Evolutionary conservation across 345 rosid genomes (phyloP).

Genomic region (Lepidium didymum): DNA sequence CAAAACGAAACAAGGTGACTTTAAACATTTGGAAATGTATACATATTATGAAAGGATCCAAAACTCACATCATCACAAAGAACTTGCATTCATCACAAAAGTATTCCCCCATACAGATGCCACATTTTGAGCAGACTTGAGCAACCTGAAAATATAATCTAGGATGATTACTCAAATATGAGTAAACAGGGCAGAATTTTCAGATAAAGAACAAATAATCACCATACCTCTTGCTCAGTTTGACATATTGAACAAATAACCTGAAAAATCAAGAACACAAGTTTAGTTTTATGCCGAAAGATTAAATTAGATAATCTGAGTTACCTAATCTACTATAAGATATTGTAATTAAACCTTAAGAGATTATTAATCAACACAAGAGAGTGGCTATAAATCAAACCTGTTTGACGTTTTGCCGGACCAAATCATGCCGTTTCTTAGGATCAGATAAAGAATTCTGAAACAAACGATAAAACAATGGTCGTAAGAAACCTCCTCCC

Average conservation of each 20-base stretch:
- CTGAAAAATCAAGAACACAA: constrained; percentile 27
- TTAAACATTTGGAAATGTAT: not conserved
- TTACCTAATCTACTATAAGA: not conserved
- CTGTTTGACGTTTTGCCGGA: constrained; percentile 50
- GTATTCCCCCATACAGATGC: constrained; percentile 72
- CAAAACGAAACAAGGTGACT: not conserved
- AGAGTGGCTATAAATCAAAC: constrained; percentile 22
- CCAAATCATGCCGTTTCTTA: constrained; percentile 62
- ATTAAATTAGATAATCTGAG: not conserved
- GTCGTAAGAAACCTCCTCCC: not conserved
- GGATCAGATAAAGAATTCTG: constrained; percentile 51
- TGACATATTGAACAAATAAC: constrained; percentile 65
- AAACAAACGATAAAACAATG: not conserved
- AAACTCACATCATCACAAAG: constrained; percentile 58
- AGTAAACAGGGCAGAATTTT: not conserved
- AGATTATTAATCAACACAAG: not conserved
- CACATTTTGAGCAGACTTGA: constrained; percentile 51
- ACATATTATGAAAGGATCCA: not conserved
- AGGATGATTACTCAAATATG: not conserved
- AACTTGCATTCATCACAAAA: constrained; percentile 65
- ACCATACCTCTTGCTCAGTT: constrained; percentile 57
- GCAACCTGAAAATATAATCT: constrained; percentile 36
- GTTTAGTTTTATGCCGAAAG: not conserved
- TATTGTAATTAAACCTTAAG: not conserved
- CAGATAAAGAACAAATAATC: not conserved